A percentile compares a stretch with the other conserved stretches of the same genome.
Evolutionary conservation across 177 flowering plant genomes (phyloP).

Genomic region (Telopea speciosissima): DNA sequence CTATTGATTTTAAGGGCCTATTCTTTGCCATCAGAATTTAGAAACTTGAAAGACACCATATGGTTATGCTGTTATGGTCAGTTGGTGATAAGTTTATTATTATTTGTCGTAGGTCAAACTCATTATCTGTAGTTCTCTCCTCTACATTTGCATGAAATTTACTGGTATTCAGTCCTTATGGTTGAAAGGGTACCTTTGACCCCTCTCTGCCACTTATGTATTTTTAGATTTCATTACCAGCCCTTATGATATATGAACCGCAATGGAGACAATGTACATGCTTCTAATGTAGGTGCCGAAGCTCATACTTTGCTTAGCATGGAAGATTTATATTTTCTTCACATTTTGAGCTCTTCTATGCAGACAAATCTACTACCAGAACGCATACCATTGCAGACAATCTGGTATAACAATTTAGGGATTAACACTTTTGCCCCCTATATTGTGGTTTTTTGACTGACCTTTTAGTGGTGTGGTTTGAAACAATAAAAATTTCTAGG

Average conservation of each 20-base stretch:
- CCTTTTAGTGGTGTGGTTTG: constrained; percentile 20
- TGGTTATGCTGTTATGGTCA: background rate
- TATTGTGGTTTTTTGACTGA: background rate
- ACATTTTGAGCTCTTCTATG: constrained; percentile 10
- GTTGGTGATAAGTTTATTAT: background rate
- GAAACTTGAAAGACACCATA: background rate
- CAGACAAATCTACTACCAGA: constrained; percentile 21
- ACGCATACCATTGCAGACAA: constrained; percentile 6
- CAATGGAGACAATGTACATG: background rate
- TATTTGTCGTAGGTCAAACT: background rate
- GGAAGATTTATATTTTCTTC: background rate
- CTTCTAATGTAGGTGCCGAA: background rate
- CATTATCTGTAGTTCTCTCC: background rate
- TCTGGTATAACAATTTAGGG: constrained; percentile 12
- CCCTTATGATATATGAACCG: background rate
- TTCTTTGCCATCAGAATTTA: background rate
- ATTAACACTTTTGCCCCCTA: background rate
- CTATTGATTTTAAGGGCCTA: background rate
- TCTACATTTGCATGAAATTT: background rate
- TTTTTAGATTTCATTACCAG: no score
- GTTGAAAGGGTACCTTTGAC: no score
- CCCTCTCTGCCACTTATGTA: no score
- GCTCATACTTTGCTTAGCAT: background rate
- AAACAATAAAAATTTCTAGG: constrained; percentile 18
- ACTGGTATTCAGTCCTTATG: background rate